phyloP scores from a whole-genome alignment of 2,329 filamentous ascomycete species.

The Ceratocystis eucalypticola region DNA sequence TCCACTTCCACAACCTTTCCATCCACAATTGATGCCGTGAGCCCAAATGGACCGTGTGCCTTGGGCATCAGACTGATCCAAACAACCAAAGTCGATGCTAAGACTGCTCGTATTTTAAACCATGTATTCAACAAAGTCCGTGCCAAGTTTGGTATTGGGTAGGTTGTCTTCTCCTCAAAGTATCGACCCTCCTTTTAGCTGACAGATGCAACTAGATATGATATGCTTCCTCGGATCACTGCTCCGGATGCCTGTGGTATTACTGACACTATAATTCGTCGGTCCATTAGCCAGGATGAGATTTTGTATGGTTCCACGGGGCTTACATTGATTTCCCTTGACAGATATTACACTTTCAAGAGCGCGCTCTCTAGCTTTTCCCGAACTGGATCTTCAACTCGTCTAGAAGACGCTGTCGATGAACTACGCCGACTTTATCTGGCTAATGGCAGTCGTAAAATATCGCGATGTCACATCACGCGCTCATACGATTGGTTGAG shows the following conservation, averaged over 20 bases:
- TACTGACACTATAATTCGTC: slow-evolving; percentile 39
- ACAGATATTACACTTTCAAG: slow-evolving; percentile 53
- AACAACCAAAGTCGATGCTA: slow-evolving; percentile 32
- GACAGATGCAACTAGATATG: slow-evolving; percentile 24
- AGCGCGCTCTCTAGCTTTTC: slow-evolving; percentile 45
- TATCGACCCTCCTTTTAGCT: neutral
- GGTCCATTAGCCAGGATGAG: slow-evolving; percentile 47
- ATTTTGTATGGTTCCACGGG: slow-evolving; percentile 47
- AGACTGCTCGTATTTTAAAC: slow-evolving; percentile 36
- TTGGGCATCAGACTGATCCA: slow-evolving; percentile 41
- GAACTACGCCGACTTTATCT: slow-evolving; percentile 48
- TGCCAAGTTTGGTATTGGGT: slow-evolving; percentile 29
- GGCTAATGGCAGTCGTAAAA: slow-evolving; percentile 35
- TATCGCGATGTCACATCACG: slow-evolving; percentile 39
- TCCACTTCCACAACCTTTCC: slow-evolving; percentile 34
- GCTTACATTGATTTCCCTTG: slow-evolving; percentile 45
- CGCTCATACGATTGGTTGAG: slow-evolving; percentile 45
- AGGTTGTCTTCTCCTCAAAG: neutral
- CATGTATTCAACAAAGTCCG: slow-evolving; percentile 39
- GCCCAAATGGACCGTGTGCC: slow-evolving; percentile 27
- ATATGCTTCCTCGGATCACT: slow-evolving; percentile 34
- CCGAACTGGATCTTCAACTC: slow-evolving; percentile 30
- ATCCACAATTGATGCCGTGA: slow-evolving; percentile 25
- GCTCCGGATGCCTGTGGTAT: slow-evolving; percentile 33
- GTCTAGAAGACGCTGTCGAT: slow-evolving; percentile 48